Base-by-base conservation (phyloP, 129 eudicot genomes). In the Arctium minus region DNA sequence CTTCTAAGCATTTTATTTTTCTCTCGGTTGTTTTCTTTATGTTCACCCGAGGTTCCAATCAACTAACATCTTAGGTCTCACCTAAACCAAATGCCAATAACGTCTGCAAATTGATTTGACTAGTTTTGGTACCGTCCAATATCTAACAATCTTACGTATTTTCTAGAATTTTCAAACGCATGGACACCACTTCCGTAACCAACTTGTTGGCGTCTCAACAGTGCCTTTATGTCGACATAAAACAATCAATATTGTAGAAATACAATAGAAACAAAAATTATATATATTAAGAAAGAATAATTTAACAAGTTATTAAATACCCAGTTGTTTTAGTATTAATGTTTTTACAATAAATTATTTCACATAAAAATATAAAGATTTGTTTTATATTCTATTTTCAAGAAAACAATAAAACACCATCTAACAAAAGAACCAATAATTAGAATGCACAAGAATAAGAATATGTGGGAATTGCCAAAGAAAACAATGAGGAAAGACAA, bases 401-500 rank as follows among this genome's bases (percentile, higher is more conserved):
- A 18, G 6, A 18, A 67, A 27, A 22, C 39, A 42, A 40, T 1
- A 37, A 13, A 22, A 22, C 27, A 22, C 27, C 27, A 22, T 22
- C 27, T 22, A 22, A 22, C 27, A 22, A 22, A 22, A 22, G 27
- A 22, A 22, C 8, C 27, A 78, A 38, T 60, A 60, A 60, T 60
- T 60, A 71, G 10, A 60, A 56, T 56, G n/a, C 11, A 35, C 2
- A 18, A 13, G 60, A 13, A 60, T 60, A 60, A 17, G 73, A 56
- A 56, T 53, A 72, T 81, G n/a, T 81, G 30, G 65, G 38, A 37
- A 60, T 60, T 38, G 73, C 18, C 73, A 81, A 79, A 72, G 44
- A 80, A 79, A 74, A 84, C 87, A 84, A 84, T 10, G 15, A 64
- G 80, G 64, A 60, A 79, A 79, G 75, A 79, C 87, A 84, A 84